A percentile compares a stretch with the other conserved stretches of the same genome.
Conservation (phyloP, 352 stramenopile species). For the Phytophthora nicotianae region DNA sequence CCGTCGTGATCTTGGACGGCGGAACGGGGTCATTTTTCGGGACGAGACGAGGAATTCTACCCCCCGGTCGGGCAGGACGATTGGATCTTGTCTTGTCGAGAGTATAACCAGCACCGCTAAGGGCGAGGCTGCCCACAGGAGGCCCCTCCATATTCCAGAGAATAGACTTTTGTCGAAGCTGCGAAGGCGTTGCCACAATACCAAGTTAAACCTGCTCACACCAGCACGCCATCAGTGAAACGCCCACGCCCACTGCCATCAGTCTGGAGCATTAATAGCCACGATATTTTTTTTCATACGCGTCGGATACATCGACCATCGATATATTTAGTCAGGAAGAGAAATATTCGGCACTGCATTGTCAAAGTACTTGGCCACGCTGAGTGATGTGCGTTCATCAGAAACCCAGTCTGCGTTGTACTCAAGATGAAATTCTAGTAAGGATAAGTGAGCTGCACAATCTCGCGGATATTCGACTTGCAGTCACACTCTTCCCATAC, state of each 20-base stretch:
- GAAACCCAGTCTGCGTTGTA: slow-evolving; percentile 2
- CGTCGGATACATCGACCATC: slow-evolving; percentile 1
- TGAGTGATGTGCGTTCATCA: slow-evolving; percentile 25
- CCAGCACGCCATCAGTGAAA: slow-evolving; percentile 25
- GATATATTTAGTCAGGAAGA: slow-evolving; percentile 31
- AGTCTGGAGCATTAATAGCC: slow-evolving; percentile 23
- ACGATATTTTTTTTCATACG: slow-evolving; percentile 13
- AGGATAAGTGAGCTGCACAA: slow-evolving; percentile 62
- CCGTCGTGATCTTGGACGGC: slow-evolving; percentile 32
- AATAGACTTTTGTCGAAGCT: slow-evolving; percentile 27
- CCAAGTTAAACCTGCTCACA: slow-evolving; percentile 3
- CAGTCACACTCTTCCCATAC: slow-evolving; percentile 78
- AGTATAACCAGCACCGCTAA: slow-evolving; percentile 47
- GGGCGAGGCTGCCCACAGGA: slow-evolving; percentile 35
- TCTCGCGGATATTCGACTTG: slow-evolving; percentile 84
- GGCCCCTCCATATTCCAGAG: slow-evolving; percentile 32
- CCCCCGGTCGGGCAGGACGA: slow-evolving; percentile 7
- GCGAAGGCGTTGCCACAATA: slow-evolving; percentile 13
- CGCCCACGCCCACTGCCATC: slow-evolving; percentile 5
- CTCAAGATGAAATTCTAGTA: not conserved
- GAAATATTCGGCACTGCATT: slow-evolving; percentile 7
- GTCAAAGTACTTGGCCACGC: slow-evolving; percentile 1
- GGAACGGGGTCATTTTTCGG: slow-evolving; percentile 5
- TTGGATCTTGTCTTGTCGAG: slow-evolving; percentile 22
- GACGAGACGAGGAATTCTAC: slow-evolving; percentile 11